Base-by-base conservation (phyloP, 768 basidiomycete species). In the Coprinopsis cinerea region DNA sequence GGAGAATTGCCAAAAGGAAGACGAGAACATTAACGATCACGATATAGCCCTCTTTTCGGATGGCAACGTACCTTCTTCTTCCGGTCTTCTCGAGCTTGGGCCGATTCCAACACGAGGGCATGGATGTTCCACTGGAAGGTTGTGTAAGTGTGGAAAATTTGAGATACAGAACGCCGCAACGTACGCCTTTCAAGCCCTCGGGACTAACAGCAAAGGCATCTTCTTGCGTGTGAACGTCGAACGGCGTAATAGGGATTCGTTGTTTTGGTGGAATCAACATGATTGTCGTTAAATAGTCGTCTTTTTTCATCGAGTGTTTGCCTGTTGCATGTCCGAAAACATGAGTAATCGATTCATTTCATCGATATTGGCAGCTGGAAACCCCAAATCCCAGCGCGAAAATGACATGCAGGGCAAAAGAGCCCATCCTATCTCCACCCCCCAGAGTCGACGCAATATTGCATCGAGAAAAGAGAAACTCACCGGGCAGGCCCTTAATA, bases 221-320 rank as follows among this genome's bases (percentile, higher is more conserved):
- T 52, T 73, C 74, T 55, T 86, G 83, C 2, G 85, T 87, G 57
- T 71, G 75, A 35, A 60, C 58, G 63, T 88, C 86, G 58, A 90
- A 86, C 13, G 72, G 76, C 26, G 61, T 61, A 53, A 90, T 85
- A 43, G 69, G 67, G 48, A 80, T 75, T 51, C 77, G 77, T 58
- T 88, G 84, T 62, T 88, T 88, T 51, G 83, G 81, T 3, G 86
- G 86, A 10, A 74, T 71, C 56, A 77, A 72, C 71, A 89, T 85
- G 55, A 79, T 79, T 1, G 68, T 79, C 32, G 72, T 73, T 44
- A 90, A 65, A 64, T 79, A 87, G 52, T 84, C 81, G 57, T 90
- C 87, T 63, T 84, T 90, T 70, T 86, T 88, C 73, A 78, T 73
- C 24, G 86, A 85, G 55, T 89, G 87, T 63, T 88, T 89, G 52